Base-by-base conservation (phyloP, 768 basidiomycete genomes). In the Lactarius trivialis region DNA sequence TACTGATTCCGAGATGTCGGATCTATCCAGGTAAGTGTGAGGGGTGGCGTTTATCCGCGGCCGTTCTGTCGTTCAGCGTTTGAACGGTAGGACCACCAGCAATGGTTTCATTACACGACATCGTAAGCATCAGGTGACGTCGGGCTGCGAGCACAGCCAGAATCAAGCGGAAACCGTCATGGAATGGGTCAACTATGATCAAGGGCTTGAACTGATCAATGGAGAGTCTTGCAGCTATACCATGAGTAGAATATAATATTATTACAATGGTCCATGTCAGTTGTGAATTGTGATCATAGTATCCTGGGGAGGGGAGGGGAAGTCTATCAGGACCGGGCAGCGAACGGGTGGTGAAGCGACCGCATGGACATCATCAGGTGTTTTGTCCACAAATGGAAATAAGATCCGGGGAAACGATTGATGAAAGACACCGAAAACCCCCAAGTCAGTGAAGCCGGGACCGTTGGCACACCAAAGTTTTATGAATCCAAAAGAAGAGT, bases 331-430 rank as follows among this genome's bases (percentile, higher is more conserved):
- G 21, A 45, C 43, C n/a, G 45, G 19, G 34, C 54, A 55, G 24
- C 37, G 32, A 50, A 51, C 32, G 37, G 34, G 54, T 51, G 26
- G 48, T 50, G 24, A 37, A 55, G 49, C 24, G 53, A 55, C 58
- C 54, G 63, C 63, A 24, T 64, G 58, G 49, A 51, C 30, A 34
- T 12, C 49, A 54, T 55, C 39, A 60, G 48, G 58, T 51, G 32
- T 55, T n/a, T n/a, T 8, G 36, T 28, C 48, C 54, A 17, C 26
- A 39, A 60, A 51, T 41, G 63, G 33, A 51, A 41, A 26, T 43
- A n/a, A 39, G 53, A 21, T 33, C 54, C 53, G 37, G 45, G 21
- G 5, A 43, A 50, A 17, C 34, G 54, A 45, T 15, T 43, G 50
- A 21, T 51, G 50, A 64, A 48, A 60, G 58, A 55, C 24, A 50